Percentiles rank a stretch among this genome's conserved stretches.
Evolutionary conservation across 2,329 filamentous ascomycete species (phyloP).

Genomic region (Fusarium siculi): DNA sequence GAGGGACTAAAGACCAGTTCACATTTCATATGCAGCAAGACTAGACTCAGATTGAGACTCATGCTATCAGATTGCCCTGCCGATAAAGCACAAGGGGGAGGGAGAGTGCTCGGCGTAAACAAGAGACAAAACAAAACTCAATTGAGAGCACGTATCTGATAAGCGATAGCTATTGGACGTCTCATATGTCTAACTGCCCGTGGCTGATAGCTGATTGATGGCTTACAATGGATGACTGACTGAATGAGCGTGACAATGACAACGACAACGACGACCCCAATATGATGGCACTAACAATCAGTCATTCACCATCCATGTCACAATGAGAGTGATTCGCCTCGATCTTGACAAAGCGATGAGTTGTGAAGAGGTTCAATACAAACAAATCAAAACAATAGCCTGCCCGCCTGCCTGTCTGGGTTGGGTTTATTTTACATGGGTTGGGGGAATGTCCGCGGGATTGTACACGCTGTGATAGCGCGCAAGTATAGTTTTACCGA

Average conservation of each 20-base stretch:
- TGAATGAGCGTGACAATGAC: not conserved
- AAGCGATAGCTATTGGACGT: constrained; percentile 11
- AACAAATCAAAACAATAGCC: constrained; percentile 20
- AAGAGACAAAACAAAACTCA: constrained; percentile 26
- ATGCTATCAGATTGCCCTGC: constrained; percentile 14
- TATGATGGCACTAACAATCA: constrained; percentile 1
- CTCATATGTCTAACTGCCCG: constrained; percentile 7
- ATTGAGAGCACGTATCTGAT: constrained; percentile 8
- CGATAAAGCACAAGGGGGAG: constrained; percentile 12
- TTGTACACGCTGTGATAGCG: not conserved
- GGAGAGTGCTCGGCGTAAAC: constrained; percentile 16
- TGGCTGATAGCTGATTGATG: constrained; percentile 37
- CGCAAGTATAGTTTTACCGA: constrained; percentile 3
- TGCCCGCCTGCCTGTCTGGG: not conserved
- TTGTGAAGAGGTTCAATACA: not conserved
- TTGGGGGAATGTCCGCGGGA: constrained; percentile 28
- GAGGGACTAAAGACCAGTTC: constrained; percentile 5
- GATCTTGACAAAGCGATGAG: constrained; percentile 22
- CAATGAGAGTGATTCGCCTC: constrained; percentile 11
- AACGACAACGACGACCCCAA: constrained; percentile 9
- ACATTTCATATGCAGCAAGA: constrained; percentile 1
- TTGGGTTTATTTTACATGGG: constrained; percentile 9
- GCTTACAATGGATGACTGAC: not conserved
- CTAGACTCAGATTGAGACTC: constrained; percentile 18
- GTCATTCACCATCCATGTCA: constrained; percentile 22